These are phyloP conservation scores for Saccharomycopsis javanensis DNA, from an alignment of 805 yeast species.

Conservation along the genomic window DNA sequence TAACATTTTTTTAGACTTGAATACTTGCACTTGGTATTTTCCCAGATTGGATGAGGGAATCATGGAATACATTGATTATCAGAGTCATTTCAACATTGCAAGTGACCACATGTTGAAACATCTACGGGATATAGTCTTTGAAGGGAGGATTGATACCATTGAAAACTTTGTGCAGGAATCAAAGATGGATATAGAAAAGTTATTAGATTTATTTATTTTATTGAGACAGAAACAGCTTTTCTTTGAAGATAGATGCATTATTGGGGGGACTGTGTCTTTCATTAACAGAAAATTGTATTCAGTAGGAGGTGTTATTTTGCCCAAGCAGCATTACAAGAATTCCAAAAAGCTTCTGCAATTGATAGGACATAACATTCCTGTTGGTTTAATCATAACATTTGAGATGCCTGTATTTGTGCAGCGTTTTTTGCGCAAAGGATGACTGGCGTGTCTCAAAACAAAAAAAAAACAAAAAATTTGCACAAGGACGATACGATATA, in stretches of 20 bases:
- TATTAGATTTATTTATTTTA: not conserved
- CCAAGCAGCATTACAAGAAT: not conserved
- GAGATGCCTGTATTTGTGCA: conserved; percentile 14
- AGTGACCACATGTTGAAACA: not conserved
- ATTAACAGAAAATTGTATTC: conserved; percentile 4
- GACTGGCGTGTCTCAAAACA: too few species aligned
- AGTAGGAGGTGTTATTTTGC: conserved; percentile 6
- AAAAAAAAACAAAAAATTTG: too few species aligned
- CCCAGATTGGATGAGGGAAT: conserved; percentile 2
- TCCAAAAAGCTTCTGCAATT: not conserved
- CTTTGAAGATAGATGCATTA: not conserved
- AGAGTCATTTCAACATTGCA: not conserved
- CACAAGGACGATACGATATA: too few species aligned
- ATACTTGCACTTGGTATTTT: conserved; percentile 5
- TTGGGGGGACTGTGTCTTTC: conserved; percentile 7
- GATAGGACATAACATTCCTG: not conserved
- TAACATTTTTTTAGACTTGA: conserved; percentile 9
- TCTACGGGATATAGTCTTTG: not conserved
- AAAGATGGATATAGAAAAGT: not conserved
- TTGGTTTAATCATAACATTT: not conserved
- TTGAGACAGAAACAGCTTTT: not conserved
- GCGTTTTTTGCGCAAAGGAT: not conserved
- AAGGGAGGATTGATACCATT: not conserved
- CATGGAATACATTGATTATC: not conserved
- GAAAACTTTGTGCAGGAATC: not conserved